Conservation (phyloP, 192 early-diverging fungal genomes). For the Coemansia sp. region DNA sequence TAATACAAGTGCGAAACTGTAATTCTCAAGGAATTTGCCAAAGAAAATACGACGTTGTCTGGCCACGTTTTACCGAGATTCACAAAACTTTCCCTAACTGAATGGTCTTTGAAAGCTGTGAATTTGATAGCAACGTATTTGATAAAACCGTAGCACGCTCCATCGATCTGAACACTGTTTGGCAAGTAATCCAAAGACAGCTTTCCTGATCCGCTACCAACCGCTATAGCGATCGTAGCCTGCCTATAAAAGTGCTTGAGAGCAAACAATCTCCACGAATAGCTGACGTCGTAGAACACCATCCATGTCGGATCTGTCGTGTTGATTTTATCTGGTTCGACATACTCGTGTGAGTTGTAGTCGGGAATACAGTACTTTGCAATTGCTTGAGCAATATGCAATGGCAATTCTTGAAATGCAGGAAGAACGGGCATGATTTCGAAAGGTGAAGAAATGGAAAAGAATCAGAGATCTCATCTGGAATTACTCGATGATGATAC, state of each 20-base stretch:
- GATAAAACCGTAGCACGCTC: neutral
- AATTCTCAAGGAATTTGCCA: neutral
- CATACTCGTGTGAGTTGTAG: too few species aligned
- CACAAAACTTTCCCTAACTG: neutral
- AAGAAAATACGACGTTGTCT: neutral
- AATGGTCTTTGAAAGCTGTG: neutral
- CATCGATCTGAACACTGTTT: neutral
- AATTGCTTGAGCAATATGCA: too few species aligned
- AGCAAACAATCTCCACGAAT: neutral
- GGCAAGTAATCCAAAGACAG: neutral
- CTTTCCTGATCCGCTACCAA: neutral
- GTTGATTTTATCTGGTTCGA: too few species aligned
- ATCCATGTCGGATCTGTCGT: too few species aligned
- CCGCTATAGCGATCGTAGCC: neutral
- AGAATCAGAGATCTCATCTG: too few species aligned
- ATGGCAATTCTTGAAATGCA: too few species aligned
- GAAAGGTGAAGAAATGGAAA: too few species aligned
- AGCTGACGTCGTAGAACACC: neutral
- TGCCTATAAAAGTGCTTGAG: neutral
- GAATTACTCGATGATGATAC: too few species aligned
- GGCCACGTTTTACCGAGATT: neutral
- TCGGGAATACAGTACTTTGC: too few species aligned
- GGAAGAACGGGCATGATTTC: too few species aligned
- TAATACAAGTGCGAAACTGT: neutral
- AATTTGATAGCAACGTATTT: neutral